Base-by-base conservation (phyloP, 306 rosid genomes). In the Spatholobus suberectus region DNA sequence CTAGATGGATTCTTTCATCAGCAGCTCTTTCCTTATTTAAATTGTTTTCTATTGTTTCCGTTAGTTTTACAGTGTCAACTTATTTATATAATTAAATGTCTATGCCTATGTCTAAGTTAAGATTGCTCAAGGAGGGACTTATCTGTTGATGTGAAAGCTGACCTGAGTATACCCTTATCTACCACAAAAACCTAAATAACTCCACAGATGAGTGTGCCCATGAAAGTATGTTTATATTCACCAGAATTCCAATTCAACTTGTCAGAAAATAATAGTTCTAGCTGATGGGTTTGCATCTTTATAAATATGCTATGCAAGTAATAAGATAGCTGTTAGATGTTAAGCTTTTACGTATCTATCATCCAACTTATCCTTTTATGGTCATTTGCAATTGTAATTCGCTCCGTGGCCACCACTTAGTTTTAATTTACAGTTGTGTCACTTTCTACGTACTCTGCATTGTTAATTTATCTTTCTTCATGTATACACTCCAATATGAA, bases 201-300 rank as follows among this genome's bases (percentile, higher is more conserved):
- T 32, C 27, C 3, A 5, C 49, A 5, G 37, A 59, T 12, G 38
- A 75, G 49, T 32, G 17, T 66, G 15, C 47, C 13, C 8, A 5
- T 20, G 65, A 49, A 40, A 67, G 73, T 55, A 44, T 59, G 49
- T 58, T 17, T 23, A 5, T 32, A 14, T 46, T 21, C 47, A 11
- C 13, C 27, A 10, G 26, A 71, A 4, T 43, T 84, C 65, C 52
- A 20, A 65, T 27, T 58, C 23, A 8, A 73, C 44, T 51, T 71
- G 26, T 38, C 29, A 35, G 78, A 37, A 54, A 62, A 78, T 41
- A 40, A 73, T 54, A 40, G 58, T 43, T 55, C 32, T 57, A 27
- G 66, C 24, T 70, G 8, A 43, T 80, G 52, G 15, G 13, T 58
- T 80, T 70, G 15, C 41, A 18, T 80, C 51, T 70, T 43, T 18